Evolutionary conservation across 208 protist genomes (phyloP).

Genomic region (Leishmania martiniquensis): DNA sequence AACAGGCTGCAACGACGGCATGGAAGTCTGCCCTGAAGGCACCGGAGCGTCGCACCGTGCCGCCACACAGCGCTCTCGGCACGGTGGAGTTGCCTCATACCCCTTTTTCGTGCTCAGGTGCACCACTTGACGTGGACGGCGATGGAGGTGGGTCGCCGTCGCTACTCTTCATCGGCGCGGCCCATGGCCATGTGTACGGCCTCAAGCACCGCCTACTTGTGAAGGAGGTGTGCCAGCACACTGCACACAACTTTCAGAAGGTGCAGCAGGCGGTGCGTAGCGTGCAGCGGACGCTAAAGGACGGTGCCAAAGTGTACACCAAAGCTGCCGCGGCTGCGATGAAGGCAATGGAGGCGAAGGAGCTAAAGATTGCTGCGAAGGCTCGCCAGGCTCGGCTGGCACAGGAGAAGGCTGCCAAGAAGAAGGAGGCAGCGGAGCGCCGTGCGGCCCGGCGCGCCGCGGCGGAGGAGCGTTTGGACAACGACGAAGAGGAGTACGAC

Average conservation of each 20-base stretch:
- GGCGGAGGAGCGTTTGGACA: slow-evolving; percentile 27
- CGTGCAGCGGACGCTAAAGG: slow-evolving; percentile 46
- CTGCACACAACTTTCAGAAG: slow-evolving; percentile 42
- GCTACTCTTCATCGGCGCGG: slow-evolving; percentile 55
- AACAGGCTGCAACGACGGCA: slow-evolving; percentile 15
- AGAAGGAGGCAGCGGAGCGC: slow-evolving; percentile 35
- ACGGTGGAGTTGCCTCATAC: slow-evolving; percentile 64
- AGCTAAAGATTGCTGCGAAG: slow-evolving; percentile 46
- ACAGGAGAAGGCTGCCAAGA: slow-evolving; percentile 51
- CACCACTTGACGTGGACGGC: slow-evolving; percentile 14
- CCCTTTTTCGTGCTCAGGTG: slow-evolving; percentile 37
- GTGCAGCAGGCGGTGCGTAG: slow-evolving; percentile 44
- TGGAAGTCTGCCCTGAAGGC: slow-evolving; percentile 69
- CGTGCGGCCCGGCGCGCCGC: slow-evolving; percentile 26
- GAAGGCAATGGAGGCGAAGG: slow-evolving; percentile 38
- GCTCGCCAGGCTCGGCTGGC: slow-evolving; percentile 22
- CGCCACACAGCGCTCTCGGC: slow-evolving; percentile 42
- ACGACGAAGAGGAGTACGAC: slow-evolving; percentile 31
- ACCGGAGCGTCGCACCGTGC: slow-evolving; percentile 44
- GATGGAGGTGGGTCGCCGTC: slow-evolving; percentile 25
- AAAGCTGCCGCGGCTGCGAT: slow-evolving; percentile 43
- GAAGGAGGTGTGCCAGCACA: slow-evolving; percentile 51
- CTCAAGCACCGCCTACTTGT: slow-evolving; percentile 51
- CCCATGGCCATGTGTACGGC: slow-evolving; percentile 68
- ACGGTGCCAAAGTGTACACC: slow-evolving; percentile 38